Base-by-base conservation (phyloP, 441 rosid genomes). In the Euphorbia celastroides region DNA sequence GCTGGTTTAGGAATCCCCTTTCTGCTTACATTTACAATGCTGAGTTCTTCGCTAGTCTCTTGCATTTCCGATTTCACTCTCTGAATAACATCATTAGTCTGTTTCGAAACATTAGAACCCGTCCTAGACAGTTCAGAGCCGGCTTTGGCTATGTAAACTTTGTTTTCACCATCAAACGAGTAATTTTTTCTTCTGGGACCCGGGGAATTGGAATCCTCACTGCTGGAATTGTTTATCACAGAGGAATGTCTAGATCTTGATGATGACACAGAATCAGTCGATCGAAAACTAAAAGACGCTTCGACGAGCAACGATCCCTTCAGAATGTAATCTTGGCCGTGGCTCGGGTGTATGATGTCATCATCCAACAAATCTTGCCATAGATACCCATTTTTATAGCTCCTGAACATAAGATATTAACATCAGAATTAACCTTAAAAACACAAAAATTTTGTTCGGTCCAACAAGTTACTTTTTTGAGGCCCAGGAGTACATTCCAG, bases 321-420 rank as follows among this genome's bases (percentile, higher is more conserved):
- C 60, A 92, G 95, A 36, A 92, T 85, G 67, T 89, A 92, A 52
- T 92, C 98, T 20, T 81, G 82, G n/a, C 84, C 92, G 60, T 86
- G 82, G 46, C 86, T 81, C 0, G 96, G 93, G 66, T 72, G 75
- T 75, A 92, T 81, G 67, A 83, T 80, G 63, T 88, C 98, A 46
- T 78, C 74, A 28, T 86, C 92, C 0, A 82, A 70, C 68, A 92
- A 79, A 68, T 89, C 98, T 54, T 92, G 91, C 98, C 96, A 89
- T 34, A 89, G 91, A 58, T 79, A 89, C 25, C 95, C 92, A 50
- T 83, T 92, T 70, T 78, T 86, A 81, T 92, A 90, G 71, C 83
- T 85, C 90, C 96, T 92, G 81, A n/a, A n/a, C n/a, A n/a, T n/a
- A n/a, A n/a, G n/a, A n/a, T n/a, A n/a, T n/a, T n/a, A n/a, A n/a